phyloP scores from a whole-genome alignment of 768 basidiomycete genomes.

The Cubamyces sp. region DNA sequence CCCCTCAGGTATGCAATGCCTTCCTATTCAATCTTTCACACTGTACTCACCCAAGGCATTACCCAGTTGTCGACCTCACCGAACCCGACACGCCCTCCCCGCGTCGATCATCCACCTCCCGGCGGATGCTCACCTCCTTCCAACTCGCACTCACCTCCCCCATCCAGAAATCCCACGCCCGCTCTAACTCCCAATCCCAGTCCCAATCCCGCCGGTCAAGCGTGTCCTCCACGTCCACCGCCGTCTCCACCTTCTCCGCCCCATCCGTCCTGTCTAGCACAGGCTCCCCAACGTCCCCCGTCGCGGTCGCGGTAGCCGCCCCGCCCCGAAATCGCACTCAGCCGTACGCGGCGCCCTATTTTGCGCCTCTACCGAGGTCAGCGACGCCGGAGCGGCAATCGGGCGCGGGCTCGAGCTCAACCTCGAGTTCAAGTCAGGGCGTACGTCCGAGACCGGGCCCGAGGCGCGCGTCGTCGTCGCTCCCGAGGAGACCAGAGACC shows the following conservation, averaged over 20 bases:
- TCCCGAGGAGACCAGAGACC: slow-evolving; percentile 10
- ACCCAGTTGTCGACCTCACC: neutral
- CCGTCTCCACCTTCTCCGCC: slow-evolving; percentile 9
- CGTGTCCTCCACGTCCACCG: slow-evolving; percentile 17
- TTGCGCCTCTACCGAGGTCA: slow-evolving; percentile 26
- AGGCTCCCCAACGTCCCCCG: slow-evolving; percentile 10
- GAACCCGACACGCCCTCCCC: slow-evolving; percentile 5
- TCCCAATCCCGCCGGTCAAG: slow-evolving; percentile 21
- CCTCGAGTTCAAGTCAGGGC: too few species aligned
- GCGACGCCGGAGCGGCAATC: neutral
- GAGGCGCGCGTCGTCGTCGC: slow-evolving; percentile 10
- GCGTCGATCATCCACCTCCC: slow-evolving; percentile 4
- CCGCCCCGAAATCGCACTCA: slow-evolving; percentile 24
- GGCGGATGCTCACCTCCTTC: slow-evolving; percentile 16
- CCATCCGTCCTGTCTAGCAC: slow-evolving; percentile 5
- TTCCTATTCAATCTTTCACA: neutral
- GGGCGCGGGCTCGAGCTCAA: neutral
- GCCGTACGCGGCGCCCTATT: slow-evolving; percentile 33
- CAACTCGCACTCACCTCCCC: slow-evolving; percentile 7
- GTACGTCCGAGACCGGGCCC: neutral
- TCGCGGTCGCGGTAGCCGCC: too few species aligned
- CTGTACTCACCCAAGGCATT: neutral
- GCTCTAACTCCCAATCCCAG: neutral
- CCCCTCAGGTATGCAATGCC: neutral
- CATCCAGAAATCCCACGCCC: neutral